phyloP scores from a whole-genome alignment of 768 basidiomycete species.

The Lentinula edodes region DNA sequence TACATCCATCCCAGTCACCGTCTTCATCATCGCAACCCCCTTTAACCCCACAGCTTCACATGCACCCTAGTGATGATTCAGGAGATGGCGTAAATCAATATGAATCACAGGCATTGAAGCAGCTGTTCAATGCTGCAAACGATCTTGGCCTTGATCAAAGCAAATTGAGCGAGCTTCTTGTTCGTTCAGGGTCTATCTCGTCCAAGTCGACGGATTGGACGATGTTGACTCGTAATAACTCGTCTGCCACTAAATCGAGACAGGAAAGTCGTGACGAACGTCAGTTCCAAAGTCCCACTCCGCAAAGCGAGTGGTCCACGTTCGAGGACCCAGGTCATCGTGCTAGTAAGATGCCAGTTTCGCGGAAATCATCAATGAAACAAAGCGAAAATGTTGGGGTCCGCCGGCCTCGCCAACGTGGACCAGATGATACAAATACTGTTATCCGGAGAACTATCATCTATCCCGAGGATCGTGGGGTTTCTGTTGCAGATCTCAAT shows the following conservation, averaged over 20 bases:
- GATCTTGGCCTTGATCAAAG: constrained; percentile 71
- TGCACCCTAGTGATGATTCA: constrained; percentile 19
- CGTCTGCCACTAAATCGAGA: constrained; percentile 25
- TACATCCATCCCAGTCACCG: constrained; percentile 15
- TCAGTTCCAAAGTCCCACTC: background rate
- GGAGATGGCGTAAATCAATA: constrained; percentile 18
- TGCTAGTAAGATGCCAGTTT: constrained; percentile 18
- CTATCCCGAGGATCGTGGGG: constrained; percentile 62
- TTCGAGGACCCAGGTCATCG: background rate
- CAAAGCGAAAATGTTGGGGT: constrained; percentile 9
- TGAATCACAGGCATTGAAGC: constrained; percentile 55
- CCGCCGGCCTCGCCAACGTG: constrained; percentile 10
- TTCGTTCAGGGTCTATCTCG: constrained; percentile 64
- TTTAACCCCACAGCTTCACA: constrained; percentile 4
- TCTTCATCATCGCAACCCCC: constrained; percentile 1
- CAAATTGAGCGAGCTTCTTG: constrained; percentile 64
- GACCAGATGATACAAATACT: constrained; percentile 27
- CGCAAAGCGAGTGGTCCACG: constrained; percentile 5
- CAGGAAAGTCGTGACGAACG: constrained; percentile 25
- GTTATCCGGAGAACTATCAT: constrained; percentile 78
- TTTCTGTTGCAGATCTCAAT: constrained; percentile 52
- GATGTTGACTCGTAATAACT: constrained; percentile 37
- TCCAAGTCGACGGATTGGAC: constrained; percentile 48
- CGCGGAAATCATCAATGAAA: constrained; percentile 20
- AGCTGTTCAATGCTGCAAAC: constrained; percentile 71